These are phyloP conservation scores for Iris macrosiphon DNA, from an alignment of 106 monocot species.

Conservation along the genomic window DNA sequence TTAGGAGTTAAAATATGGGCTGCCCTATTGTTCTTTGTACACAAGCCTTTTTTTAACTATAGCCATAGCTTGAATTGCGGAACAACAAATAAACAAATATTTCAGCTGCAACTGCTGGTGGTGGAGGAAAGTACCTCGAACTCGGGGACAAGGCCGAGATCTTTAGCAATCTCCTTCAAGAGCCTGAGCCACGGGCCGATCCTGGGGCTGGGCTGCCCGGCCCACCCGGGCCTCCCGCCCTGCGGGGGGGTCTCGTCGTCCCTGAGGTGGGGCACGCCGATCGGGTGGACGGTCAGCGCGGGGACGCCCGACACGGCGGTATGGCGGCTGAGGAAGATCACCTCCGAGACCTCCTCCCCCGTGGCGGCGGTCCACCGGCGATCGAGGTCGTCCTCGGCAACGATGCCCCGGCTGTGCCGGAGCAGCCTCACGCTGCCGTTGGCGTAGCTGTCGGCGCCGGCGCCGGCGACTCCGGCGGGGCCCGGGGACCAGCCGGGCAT, in stretches of 20 bases:
- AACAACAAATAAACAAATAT: no score
- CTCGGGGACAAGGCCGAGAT: conserved; percentile 68
- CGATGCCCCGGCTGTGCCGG: conserved; percentile 64
- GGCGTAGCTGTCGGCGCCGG: conserved; percentile 56
- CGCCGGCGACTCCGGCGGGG: conserved; percentile 52
- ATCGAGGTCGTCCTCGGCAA: conserved; percentile 86
- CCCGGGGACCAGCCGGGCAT: conserved; percentile 88
- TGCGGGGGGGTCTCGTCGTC: conserved; percentile 60
- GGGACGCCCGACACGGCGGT: conserved; percentile 72
- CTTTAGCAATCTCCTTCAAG: conserved; percentile 59
- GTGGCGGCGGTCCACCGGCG: conserved; percentile 72
- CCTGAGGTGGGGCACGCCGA: conserved; percentile 85
- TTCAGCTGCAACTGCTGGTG: no score
- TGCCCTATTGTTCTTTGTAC: no score
- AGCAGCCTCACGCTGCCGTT: conserved; percentile 68
- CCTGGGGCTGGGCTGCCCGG: conserved; percentile 70
- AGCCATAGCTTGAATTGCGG: no score
- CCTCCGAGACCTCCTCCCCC: conserved; percentile 71
- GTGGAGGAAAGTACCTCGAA: conserved; percentile 92
- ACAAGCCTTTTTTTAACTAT: no score
- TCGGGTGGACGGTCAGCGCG: conserved; percentile 93
- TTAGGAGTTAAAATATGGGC: no score
- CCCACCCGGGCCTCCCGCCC: conserved; percentile 92
- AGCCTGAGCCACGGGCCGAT: conserved; percentile 85
- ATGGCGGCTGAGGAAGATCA: conserved; percentile 93